phyloP scores from a whole-genome alignment of 768 basidiomycete genomes.

The Russula sp. region DNA sequence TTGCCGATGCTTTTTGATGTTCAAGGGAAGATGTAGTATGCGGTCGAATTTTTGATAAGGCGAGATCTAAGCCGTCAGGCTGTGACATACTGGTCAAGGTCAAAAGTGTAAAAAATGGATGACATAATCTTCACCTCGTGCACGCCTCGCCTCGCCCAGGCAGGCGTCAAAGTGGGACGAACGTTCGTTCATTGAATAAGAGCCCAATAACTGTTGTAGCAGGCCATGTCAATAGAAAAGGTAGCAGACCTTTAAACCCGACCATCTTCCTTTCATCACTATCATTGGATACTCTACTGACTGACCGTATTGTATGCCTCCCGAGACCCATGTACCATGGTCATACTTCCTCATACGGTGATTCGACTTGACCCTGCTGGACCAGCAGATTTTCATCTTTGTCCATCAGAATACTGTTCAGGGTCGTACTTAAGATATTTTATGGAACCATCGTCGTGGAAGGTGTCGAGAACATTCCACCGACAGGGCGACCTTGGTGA shows the following conservation, averaged over 20 bases:
- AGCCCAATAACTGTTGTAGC: neutral
- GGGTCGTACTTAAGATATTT: slow-evolving; percentile 84
- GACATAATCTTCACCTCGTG: neutral
- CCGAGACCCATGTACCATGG: slow-evolving; percentile 45
- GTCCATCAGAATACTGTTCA: slow-evolving; percentile 51
- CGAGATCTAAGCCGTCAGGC: slow-evolving; percentile 39
- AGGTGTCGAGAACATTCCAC: slow-evolving; percentile 61
- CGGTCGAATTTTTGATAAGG: slow-evolving; percentile 78
- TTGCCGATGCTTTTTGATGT: slow-evolving; percentile 87
- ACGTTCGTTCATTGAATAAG: slow-evolving; percentile 1
- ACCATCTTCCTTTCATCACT: neutral
- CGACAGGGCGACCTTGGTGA: slow-evolving; percentile 69
- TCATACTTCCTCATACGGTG: slow-evolving; percentile 65
- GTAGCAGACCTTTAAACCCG: neutral
- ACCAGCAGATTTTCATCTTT: neutral
- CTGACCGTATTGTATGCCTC: slow-evolving; percentile 25
- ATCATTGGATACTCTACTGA: neutral
- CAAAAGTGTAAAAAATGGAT: neutral
- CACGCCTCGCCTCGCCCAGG: neutral
- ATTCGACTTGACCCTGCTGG: slow-evolving; percentile 5
- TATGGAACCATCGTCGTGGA: slow-evolving; percentile 86
- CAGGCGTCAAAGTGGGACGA: no score
- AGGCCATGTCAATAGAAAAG: neutral
- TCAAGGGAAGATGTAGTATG: slow-evolving; percentile 74
- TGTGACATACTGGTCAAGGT: neutral